Base-by-base conservation (phyloP, 768 basidiomycete species). In the Tricholoma saponaceum region DNA sequence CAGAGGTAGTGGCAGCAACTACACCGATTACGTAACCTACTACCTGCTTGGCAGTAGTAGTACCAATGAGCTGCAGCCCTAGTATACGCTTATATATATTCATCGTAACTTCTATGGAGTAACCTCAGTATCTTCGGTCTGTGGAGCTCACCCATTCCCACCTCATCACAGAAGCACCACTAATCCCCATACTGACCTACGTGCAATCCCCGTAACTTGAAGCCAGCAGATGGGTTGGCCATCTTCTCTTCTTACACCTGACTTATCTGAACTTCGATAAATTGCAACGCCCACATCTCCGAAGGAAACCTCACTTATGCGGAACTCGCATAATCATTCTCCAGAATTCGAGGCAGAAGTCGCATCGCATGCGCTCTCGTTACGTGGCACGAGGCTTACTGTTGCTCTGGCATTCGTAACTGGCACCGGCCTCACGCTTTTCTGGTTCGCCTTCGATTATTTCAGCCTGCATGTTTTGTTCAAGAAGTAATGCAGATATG, bases 391-490 rank as follows among this genome's bases (percentile, higher is more conserved):
- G 44, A 64, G 68, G 12, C 69, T 85, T 47, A 82, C 79, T 18
- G 74, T 73, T 8, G 76, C 78, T 7, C 69, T 85, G 44, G 82
- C 80, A 2, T 81, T 83, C 61, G 81, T 83, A 10, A 80, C 82
- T 22, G 83, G 83, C 37, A 75, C 82, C 4, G 83, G 83, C 3
- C 84, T 85, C 66, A 84, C 81, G 10, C 72, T 83, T n/a, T 85
- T 86, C 58, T 85, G 86, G 76, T 58, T 51, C 7, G 61, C 51
- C 74, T 55, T 20, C 18, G 5, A 25, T 25, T 52, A 32, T 37
- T 59, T 26, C 22, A 35, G 16, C n/a, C 23, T 26, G 9, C 28
- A 33, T 25, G 12, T 18, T 51, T n/a, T 13, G 23, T 20, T 25
- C 7, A 28, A 10, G 49, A n/a, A 9, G 12, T 52, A 2, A 13